Conservation (phyloP, 1,139 yeast genomes). For the Schwanniomyces etchellsii region DNA sequence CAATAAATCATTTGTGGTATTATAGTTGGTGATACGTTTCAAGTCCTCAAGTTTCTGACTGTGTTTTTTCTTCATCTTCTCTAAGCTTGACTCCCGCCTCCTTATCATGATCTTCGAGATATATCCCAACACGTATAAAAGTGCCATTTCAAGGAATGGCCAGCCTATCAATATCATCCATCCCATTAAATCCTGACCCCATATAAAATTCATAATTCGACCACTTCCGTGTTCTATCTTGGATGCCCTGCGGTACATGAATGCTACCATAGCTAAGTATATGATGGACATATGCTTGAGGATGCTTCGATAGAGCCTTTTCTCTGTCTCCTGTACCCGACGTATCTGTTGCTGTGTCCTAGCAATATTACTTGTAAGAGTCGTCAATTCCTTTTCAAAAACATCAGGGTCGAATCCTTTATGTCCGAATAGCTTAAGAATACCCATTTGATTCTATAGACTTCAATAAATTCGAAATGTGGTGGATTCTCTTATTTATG, state of each 20-base stretch:
- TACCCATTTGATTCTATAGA: slow-evolving; percentile 13
- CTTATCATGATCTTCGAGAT: slow-evolving; percentile 21
- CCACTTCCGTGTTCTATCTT: slow-evolving; percentile 12
- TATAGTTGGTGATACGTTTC: slow-evolving; percentile 73
- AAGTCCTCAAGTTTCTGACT: slow-evolving; percentile 63
- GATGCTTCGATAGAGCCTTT: slow-evolving; percentile 9
- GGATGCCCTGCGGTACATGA: slow-evolving; percentile 20
- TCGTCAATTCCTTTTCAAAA: slow-evolving; percentile 47
- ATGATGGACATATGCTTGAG: slow-evolving; percentile 21
- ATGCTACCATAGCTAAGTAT: slow-evolving; percentile 27
- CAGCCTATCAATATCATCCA: slow-evolving; percentile 15
- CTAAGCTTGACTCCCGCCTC: slow-evolving; percentile 14
- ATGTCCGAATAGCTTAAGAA: slow-evolving; percentile 27
- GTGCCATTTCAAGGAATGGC: slow-evolving; percentile 23
- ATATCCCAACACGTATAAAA: slow-evolving; percentile 16
- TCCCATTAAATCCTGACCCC: slow-evolving; percentile 14
- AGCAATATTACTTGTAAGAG: slow-evolving; percentile 34
- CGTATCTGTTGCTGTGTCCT: slow-evolving; percentile 27
- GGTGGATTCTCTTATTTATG: not conserved
- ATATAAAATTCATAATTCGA: slow-evolving; percentile 8
- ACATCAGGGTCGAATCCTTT: slow-evolving; percentile 42
- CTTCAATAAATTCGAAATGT: not conserved
- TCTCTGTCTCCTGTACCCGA: slow-evolving; percentile 13
- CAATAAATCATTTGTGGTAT: slow-evolving; percentile 68
- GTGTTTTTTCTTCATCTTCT: slow-evolving; percentile 44